Evolutionary conservation across 768 basidiomycete species (phyloP).

Genomic region (Chalciporus piperatus): DNA sequence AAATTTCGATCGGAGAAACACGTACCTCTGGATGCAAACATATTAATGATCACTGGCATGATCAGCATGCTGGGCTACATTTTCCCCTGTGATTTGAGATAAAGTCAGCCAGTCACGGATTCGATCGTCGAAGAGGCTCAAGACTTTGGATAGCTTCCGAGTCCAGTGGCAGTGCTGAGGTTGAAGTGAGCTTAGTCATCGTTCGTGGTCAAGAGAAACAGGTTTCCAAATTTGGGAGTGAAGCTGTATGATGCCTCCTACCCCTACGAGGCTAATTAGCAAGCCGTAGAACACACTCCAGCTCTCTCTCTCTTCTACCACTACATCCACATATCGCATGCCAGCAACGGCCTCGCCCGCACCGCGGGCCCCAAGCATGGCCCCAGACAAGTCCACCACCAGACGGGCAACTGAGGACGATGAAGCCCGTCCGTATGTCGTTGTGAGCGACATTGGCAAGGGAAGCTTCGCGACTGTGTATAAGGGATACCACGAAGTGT

Average conservation of each 20-base stretch:
- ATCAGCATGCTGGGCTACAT: no score
- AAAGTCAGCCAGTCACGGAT: no score
- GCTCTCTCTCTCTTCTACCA: conserved; percentile 11
- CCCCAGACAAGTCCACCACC: conserved; percentile 25
- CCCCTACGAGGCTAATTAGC: conserved; percentile 28
- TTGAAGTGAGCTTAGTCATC: conserved; percentile 18
- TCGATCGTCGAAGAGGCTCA: no score
- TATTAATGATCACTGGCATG: no score
- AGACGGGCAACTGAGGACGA: conserved; percentile 52
- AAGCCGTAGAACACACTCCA: conserved; percentile 11
- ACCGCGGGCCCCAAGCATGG: conserved; percentile 22
- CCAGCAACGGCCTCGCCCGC: conserved; percentile 16
- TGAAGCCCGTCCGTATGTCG: conserved; percentile 73
- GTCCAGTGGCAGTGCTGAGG: no score
- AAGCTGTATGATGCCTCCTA: conserved; percentile 20
- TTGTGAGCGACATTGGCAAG: conserved; percentile 75
- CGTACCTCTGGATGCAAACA: no score
- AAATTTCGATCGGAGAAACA: no score
- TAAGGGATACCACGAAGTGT: conserved; percentile 86
- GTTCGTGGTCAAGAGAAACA: conserved; percentile 21
- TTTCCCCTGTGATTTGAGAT: no score
- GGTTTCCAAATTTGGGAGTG: conserved; percentile 23
- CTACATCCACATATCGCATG: conserved; percentile 14
- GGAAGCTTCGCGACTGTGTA: conserved; percentile 97
- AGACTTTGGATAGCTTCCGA: no score